Evolutionary conservation across 306 rosid genomes (phyloP), one percentile per base, ranked within the genome.

Genomic region (Elaeagnus macrophylla): DNA sequence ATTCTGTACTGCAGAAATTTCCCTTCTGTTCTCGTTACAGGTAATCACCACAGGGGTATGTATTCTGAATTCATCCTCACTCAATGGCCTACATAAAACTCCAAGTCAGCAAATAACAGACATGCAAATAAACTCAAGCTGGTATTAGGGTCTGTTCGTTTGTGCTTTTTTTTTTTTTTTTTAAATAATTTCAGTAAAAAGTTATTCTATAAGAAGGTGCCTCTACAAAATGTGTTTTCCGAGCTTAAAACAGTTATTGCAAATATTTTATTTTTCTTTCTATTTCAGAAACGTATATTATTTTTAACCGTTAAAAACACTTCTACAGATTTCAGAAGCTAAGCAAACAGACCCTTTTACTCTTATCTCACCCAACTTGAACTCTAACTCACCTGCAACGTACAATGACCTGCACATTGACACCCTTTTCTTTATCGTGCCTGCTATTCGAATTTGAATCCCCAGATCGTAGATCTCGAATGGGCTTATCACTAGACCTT

Each of bases 31-130:
- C 46, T 93, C 99, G 61, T 81, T 71, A 60, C 99, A 93, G 36
- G 99, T 78, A 68, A 93, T 75, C 75, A 93, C 99, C 50, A 84
- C 95, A 1, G 99, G 99, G 10, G 99, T 93, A 54, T 88, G 89
- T 51, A 88, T 49, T 62, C 84, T 79, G 77, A 43, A 49, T 69
- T 93, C 99, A 32, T 93, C 99, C 60, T 93, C 99, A 68, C 86
- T 82, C 81, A 93, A 56, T 19, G 99, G 99, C 86, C 99, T 93
- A 55, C 76, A 70, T 70, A 43, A 37, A 25, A 35, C 46, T 76
- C 70, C 49, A 54, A 66, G 53, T 47, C 37, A 69, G 57, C 52
- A 48, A 15, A 45, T 54, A 59, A 62, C 54, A 8, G 62, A 48
- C 46, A 20, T 5, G 15, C n/a, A 1, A 20, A 14, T 9, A 41